Conservation (phyloP, 1,284 basidiomycete species). For the Trametes versicolor region DNA sequence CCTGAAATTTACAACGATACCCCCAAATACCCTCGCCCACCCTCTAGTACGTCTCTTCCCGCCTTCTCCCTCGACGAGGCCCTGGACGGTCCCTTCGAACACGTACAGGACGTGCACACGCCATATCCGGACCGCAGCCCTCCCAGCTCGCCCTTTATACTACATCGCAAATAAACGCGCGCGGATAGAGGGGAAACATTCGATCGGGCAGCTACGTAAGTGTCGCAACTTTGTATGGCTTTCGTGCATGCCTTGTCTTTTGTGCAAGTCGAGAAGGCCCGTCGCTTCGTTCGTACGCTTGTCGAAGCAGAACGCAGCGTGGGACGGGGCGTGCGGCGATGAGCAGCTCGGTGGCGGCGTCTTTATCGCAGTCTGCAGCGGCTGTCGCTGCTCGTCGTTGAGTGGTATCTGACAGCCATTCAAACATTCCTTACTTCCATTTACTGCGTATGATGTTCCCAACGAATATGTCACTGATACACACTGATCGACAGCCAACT, state of each 20-base stretch:
- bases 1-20: constrained; percentile 35
- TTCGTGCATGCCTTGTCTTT: constrained; percentile 13
- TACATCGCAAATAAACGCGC: constrained; percentile 22
- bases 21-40: constrained; percentile 25
- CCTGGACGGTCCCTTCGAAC: constrained; percentile 19
- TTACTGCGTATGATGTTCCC: background rate
- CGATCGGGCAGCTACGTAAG: constrained; percentile 29
- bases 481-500: constrained; percentile 16
- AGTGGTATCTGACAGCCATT: constrained; percentile 1
- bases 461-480: constrained; percentile 19
- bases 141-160: constrained; percentile 23
- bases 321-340: background rate
- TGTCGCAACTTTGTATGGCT: constrained; percentile 23
- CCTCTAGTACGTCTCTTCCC: constrained; percentile 24
- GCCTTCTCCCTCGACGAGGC: constrained; percentile 19
- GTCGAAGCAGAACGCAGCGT: background rate
- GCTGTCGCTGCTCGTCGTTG: background rate
- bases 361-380: constrained; percentile 1
- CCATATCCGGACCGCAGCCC: constrained; percentile 12
- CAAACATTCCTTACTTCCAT: background rate
- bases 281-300: background rate
- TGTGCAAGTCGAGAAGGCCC: background rate
- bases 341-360: constrained; percentile 1
- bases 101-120: constrained; percentile 15
- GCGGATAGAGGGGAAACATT: constrained; percentile 21